Percentiles rank a stretch among this genome's conserved stretches.
phyloP scores from a whole-genome alignment of 2,329 filamentous ascomycete genomes.

The Trichoderma gracile region DNA sequence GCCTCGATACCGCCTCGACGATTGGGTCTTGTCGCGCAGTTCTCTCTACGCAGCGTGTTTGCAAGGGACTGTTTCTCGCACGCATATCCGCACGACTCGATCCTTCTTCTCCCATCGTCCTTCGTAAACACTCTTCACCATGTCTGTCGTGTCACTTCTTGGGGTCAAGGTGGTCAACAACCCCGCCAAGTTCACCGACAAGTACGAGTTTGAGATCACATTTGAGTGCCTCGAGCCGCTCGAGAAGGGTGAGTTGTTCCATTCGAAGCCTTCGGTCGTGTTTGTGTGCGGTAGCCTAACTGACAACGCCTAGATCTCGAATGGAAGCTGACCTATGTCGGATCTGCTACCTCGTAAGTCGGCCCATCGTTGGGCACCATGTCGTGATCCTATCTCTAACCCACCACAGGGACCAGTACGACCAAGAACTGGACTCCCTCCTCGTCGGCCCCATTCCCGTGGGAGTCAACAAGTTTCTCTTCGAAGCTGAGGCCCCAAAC shows the following conservation, averaged over 20 bases:
- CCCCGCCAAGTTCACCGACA: constrained; percentile 87
- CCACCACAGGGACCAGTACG: constrained; percentile 76
- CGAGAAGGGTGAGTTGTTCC: constrained; percentile 70
- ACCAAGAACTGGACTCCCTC: constrained; percentile 96
- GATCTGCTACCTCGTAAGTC: constrained; percentile 91
- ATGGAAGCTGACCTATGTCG: constrained; percentile 99
- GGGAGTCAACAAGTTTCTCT: constrained; percentile 97
- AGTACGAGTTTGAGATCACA: constrained; percentile 97
- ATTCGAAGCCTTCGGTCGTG: background rate
- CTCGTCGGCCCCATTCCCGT: constrained; percentile 97
- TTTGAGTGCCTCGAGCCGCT: constrained; percentile 96
- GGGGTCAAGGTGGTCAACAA: constrained; percentile 97
- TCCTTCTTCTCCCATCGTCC: background rate
- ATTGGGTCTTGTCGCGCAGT: background rate
- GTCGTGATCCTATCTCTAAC: constrained; percentile 29
- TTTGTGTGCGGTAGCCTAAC: constrained; percentile 28
- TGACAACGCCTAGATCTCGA: constrained; percentile 71
- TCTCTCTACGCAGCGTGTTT: background rate
- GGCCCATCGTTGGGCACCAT: constrained; percentile 25
- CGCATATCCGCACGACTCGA: background rate
- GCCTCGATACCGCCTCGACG: constrained; percentile 14
- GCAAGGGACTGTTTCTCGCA: background rate
- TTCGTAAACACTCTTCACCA: constrained; percentile 43
- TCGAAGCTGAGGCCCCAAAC: constrained; percentile 91
- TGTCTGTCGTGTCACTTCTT: constrained; percentile 95